Evolutionary conservation across 768 basidiomycete species (phyloP).

Genomic region (Mycena albidolilacea): DNA sequence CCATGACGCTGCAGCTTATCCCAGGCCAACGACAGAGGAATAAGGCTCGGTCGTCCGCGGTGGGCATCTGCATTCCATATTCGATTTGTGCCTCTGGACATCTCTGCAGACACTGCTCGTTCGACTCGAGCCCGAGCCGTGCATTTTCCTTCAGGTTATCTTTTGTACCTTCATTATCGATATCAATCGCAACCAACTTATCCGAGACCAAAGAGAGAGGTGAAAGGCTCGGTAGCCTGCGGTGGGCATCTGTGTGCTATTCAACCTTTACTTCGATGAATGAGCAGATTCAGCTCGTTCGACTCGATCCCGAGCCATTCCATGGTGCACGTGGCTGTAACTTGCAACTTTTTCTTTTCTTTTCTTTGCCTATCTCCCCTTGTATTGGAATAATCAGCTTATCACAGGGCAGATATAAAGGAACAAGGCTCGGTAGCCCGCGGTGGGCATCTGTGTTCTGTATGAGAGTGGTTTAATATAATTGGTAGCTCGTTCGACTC

Average conservation of each 20-base stretch:
- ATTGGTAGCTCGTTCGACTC: neutral
- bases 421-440: neutral
- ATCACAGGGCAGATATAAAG: neutral
- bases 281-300: neutral
- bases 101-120: neutral
- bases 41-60: neutral
- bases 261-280: too few species aligned
- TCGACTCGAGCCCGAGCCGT: conserved; percentile 12
- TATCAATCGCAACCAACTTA: too few species aligned
- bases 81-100: neutral
- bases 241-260: too few species aligned
- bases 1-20: too few species aligned
- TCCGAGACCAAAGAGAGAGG: too few species aligned
- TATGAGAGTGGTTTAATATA: neutral
- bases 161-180: too few species aligned
- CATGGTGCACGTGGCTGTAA: too few species aligned
- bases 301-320: conserved; percentile 4
- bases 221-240: too few species aligned
- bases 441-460: neutral
- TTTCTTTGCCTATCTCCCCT: too few species aligned
- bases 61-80: neutral
- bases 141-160: too few species aligned
- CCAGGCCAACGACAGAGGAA: neutral
- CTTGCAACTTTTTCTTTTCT: too few species aligned
- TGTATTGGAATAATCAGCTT: too few species aligned